A percentile compares a stretch with the other conserved stretches of the same genome.
Evolutionary conservation across 805 yeast genomes (phyloP).

Genomic region (Sugiyamaella valdiviana): DNA sequence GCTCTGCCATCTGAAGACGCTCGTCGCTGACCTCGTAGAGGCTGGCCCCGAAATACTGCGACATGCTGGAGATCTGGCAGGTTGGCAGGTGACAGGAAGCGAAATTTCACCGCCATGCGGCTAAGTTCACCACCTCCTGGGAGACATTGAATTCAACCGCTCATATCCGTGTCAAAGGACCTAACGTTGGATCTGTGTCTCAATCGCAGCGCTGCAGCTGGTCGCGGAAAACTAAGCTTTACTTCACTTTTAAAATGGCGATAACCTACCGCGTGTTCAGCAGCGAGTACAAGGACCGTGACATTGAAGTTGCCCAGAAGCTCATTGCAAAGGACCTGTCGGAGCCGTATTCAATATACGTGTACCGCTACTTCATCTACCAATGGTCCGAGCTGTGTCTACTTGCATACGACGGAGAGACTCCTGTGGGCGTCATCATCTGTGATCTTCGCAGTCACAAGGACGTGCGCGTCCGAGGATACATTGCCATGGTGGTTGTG

Average conservation of each 20-base stretch:
- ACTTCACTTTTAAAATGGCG: background rate
- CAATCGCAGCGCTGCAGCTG: too few species aligned
- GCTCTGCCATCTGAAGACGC: conserved; percentile 30
- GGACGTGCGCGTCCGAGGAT: conserved; percentile 70
- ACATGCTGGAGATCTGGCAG: conserved; percentile 24
- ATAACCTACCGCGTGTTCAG: conserved; percentile 23
- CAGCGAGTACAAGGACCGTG: conserved; percentile 24
- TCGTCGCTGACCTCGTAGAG: conserved; percentile 29
- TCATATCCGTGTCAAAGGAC: too few species aligned
- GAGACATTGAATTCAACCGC: too few species aligned
- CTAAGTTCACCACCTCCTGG: too few species aligned
- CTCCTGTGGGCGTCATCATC: conserved; percentile 69
- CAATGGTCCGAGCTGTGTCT: conserved; percentile 86
- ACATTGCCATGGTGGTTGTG: conserved; percentile 94
- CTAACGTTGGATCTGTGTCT: too few species aligned
- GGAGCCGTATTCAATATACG: conserved; percentile 92
- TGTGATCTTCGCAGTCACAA: conserved; percentile 77
- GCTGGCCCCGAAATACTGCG: conserved; percentile 30
- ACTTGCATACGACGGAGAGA: conserved; percentile 37
- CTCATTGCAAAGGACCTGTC: conserved; percentile 70
- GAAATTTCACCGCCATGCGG: conserved; percentile 1
- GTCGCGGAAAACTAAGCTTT: too few species aligned
- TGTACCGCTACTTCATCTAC: conserved; percentile 81
- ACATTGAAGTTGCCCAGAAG: conserved; percentile 30
- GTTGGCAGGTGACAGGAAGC: background rate